Percentiles rank a stretch among this genome's conserved stretches.
These are phyloP conservation scores for Thuidium tamariscinum DNA, from an alignment of 225 moss, liverwort and hornwort species.

Conservation along the genomic window DNA sequence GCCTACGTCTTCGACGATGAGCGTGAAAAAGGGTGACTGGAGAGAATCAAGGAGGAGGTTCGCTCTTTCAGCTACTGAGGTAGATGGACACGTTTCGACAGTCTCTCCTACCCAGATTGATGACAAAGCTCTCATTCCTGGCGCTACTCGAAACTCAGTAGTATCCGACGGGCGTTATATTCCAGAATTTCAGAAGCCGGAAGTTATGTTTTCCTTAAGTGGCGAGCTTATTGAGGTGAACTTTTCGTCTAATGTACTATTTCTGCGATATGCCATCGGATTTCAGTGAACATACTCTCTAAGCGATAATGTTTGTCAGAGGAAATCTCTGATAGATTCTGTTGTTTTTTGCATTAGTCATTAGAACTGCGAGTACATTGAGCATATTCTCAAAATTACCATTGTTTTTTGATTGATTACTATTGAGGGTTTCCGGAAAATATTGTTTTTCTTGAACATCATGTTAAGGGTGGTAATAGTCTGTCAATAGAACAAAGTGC, in stretches of 20 bases:
- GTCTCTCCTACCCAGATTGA: constrained; percentile 1
- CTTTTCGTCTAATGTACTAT: neutral
- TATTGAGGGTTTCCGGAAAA: neutral
- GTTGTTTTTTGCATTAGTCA: neutral
- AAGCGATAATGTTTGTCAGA: neutral
- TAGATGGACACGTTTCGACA: neutral
- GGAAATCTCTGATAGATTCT: neutral
- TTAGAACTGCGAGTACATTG: neutral
- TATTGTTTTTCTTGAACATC: neutral
- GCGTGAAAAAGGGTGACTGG: constrained; percentile 30
- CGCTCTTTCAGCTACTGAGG: neutral
- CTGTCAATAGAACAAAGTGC: neutral
- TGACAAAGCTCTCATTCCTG: constrained; percentile 2
- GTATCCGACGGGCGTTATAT: constrained; percentile 1
- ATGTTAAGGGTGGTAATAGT: neutral
- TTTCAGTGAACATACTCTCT: neutral
- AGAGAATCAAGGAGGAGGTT: constrained; percentile 28
- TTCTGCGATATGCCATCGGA: neutral
- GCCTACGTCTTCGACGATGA: constrained; percentile 12
- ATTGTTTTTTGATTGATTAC: neutral
- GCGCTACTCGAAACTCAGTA: neutral
- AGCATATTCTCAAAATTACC: neutral
- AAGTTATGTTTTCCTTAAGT: constrained; percentile 35
- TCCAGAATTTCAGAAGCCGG: constrained; percentile 40
- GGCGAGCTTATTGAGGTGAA: constrained; percentile 64